phyloP scores from a whole-genome alignment of 2,329 filamentous ascomycete genomes.

The Arthroderma sp. region DNA sequence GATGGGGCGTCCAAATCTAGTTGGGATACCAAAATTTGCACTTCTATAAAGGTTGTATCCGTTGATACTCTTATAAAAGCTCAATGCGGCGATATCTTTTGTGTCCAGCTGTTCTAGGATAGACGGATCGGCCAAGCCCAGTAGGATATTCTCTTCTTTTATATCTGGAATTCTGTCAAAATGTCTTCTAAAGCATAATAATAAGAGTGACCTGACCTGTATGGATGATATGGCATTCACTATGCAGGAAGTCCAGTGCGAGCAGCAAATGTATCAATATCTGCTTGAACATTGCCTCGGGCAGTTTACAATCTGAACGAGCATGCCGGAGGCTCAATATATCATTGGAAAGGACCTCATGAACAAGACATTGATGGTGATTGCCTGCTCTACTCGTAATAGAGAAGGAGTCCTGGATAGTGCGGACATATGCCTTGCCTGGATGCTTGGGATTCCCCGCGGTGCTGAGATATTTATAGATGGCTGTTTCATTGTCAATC shows the following conservation, averaged over 20 bases:
- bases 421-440: slow-evolving; percentile 5
- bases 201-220: slow-evolving; percentile 19
- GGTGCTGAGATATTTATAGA: slow-evolving; percentile 2
- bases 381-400: slow-evolving; percentile 4
- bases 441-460: background rate
- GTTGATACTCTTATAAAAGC: background rate
- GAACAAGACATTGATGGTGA: slow-evolving; percentile 7
- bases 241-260: slow-evolving; percentile 31
- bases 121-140: slow-evolving; percentile 18
- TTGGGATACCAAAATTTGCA: slow-evolving; percentile 14
- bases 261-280: slow-evolving; percentile 24
- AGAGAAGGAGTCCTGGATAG: slow-evolving; percentile 9
- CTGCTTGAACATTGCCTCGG: slow-evolving; percentile 17
- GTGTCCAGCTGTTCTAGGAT: slow-evolving; percentile 18
- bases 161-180: slow-evolving; percentile 15
- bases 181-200: too few species aligned
- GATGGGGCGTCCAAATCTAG: slow-evolving; percentile 13
- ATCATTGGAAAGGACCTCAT: slow-evolving; percentile 3
- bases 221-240: slow-evolving; percentile 30
- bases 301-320: slow-evolving; percentile 1
- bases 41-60: slow-evolving; percentile 13
- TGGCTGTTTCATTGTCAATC: background rate
- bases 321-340: background rate
- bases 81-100: slow-evolving; percentile 4
- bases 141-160: slow-evolving; percentile 22